These are phyloP conservation scores for Aspergillus biplanus DNA, from an alignment of 495 filamentous ascomycete species.

Conservation along the genomic window DNA sequence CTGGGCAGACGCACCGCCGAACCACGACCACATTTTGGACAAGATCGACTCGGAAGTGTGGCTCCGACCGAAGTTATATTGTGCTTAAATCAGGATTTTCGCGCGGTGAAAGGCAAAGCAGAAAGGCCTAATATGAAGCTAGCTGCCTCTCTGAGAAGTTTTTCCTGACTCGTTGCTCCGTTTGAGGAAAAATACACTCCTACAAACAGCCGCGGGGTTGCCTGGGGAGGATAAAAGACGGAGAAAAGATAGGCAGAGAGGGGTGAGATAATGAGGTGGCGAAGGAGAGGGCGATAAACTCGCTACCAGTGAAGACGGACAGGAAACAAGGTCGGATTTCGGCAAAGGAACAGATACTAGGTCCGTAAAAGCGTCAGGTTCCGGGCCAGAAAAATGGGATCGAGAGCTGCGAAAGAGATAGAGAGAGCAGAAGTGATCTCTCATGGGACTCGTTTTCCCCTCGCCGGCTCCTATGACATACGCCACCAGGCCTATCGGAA, in stretches of 20 bases:
- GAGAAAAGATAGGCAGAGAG: not conserved
- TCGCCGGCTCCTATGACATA: conserved; percentile 48
- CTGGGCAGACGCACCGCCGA: conserved; percentile 76
- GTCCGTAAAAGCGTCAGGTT: not conserved
- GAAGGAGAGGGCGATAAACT: conserved; percentile 2
- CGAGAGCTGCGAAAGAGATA: not conserved
- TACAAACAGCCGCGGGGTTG: too few relatives aligned
- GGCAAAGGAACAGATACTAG: not conserved
- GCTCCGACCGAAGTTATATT: too few relatives aligned
- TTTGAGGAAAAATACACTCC: too few relatives aligned
- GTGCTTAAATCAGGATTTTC: not conserved
- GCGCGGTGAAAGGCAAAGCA: not conserved
- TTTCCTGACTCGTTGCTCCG: too few relatives aligned
- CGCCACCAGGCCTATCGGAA: conserved; percentile 38
- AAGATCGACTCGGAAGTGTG: not conserved
- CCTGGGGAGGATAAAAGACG: not conserved
- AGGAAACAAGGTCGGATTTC: not conserved
- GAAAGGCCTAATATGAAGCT: too few relatives aligned
- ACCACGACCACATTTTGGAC: conserved; percentile 76
- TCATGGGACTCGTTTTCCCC: conserved; percentile 32
- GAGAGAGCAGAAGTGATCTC: conserved; percentile 18
- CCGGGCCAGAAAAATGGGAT: not conserved
- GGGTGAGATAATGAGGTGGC: not conserved
- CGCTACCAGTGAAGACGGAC: not conserved
- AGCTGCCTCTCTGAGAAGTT: too few relatives aligned